Evolutionary conservation across 2,329 filamentous ascomycete genomes (phyloP), one percentile per base, ranked within the genome.

Genomic region (Chaetoscypha palmicola): DNA sequence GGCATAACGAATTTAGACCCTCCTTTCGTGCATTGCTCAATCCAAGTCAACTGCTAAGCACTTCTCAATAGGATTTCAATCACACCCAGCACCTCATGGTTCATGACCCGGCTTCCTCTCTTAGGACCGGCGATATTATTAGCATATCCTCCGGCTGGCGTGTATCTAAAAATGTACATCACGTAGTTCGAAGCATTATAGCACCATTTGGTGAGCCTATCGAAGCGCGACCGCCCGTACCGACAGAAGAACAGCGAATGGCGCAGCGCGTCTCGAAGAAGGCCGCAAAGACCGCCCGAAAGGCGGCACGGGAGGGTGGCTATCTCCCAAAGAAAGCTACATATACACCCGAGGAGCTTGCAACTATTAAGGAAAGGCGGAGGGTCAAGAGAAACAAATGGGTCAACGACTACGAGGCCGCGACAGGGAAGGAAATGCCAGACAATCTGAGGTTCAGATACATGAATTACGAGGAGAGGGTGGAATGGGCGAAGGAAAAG

Each of bases 151-250:
- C 79, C 4, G 81, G 80, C 45, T 81, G 74, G 73, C 76, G 77
- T 41, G 77, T 76, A 5, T 79, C 77, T 31, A 78, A 78, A 50
- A 68, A 71, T 50, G 86, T 90, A 56, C 76, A 78, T 20, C 84
- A 91, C 57, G 79, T 90, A 26, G 80, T 92, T 21, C 79, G 81
- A 52, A 70, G 75, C 49, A 89, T 92, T 54, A 75, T 91, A 49
- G 81, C 85, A 3, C 86, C 83, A 2, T 78, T 76, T 47, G 83
- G 83, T 14, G 68, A 69, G 1, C 73, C 79, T 2, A 76, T 86
- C 41, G 71, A 79, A 21, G 71, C 76, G 43, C 71, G 86, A 5
- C 79, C 83, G 4, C 71, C 77, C 0, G 71, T 92, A 9, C 81
- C 82, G 20, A 79, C 72, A 0, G 62, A 77, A 35, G 77, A 79